Conservation (phyloP, 2,329 filamentous ascomycete genomes). For the Mariannaea sp. region DNA sequence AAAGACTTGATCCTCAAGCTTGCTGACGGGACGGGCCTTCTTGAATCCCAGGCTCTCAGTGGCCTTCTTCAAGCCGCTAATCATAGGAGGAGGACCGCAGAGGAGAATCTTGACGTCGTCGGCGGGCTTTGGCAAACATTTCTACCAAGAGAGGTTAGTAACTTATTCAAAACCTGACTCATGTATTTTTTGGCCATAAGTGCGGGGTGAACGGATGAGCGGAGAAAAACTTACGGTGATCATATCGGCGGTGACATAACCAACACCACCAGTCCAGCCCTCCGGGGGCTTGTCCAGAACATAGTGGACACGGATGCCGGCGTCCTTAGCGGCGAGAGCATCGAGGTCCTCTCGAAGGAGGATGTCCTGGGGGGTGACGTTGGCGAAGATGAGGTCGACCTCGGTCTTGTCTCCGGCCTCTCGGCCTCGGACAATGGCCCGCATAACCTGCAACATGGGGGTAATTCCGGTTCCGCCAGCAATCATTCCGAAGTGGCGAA, state of each 20-base stretch:
- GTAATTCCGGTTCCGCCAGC: constrained; percentile 97
- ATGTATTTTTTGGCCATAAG: not conserved
- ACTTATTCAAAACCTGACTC: not conserved
- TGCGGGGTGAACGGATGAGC: not conserved
- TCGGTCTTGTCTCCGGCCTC: constrained; percentile 81
- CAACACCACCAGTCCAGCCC: constrained; percentile 89
- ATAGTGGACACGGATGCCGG: constrained; percentile 86
- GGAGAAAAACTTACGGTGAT: constrained; percentile 68
- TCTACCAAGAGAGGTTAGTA: constrained; percentile 51
- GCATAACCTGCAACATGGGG: constrained; percentile 95
- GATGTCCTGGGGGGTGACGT: constrained; percentile 92
- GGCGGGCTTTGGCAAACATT: constrained; percentile 81
- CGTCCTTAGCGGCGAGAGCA: constrained; percentile 74
- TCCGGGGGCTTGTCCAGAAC: constrained; percentile 95
- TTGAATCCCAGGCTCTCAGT: constrained; percentile 86
- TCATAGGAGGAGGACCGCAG: constrained; percentile 96
- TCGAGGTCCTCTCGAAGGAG: constrained; percentile 92
- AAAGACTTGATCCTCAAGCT: constrained; percentile 97
- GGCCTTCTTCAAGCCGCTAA: constrained; percentile 95
- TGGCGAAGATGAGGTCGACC: constrained; percentile 95
- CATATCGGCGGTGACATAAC: constrained; percentile 95
- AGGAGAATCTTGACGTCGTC: constrained; percentile 90
- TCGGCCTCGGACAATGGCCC: constrained; percentile 84
- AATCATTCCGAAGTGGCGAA: constrained; percentile 95
- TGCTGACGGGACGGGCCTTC: constrained; percentile 94